Conservation (phyloP, 306 rosid genomes). For the Begonia peltatifolia region DNA sequence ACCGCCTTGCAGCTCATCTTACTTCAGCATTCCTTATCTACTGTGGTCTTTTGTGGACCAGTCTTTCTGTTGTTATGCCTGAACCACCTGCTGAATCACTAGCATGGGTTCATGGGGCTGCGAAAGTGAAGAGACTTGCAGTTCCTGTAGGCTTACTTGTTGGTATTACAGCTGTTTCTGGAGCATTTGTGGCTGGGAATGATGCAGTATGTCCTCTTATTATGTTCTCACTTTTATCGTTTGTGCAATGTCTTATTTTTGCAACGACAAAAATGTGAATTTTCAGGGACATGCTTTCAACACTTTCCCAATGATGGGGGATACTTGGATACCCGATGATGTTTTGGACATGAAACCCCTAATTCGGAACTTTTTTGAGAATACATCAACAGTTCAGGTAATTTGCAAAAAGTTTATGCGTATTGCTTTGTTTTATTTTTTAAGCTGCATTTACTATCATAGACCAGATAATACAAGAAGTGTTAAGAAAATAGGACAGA, state of each 20-base stretch:
- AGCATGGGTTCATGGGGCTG: slow-evolving; percentile 74
- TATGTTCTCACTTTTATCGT: slow-evolving; percentile 7
- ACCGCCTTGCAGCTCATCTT: slow-evolving; percentile 94
- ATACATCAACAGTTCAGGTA: slow-evolving; percentile 70
- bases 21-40: slow-evolving; percentile 90
- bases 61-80: slow-evolving; percentile 80
- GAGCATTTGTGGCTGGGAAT: slow-evolving; percentile 94
- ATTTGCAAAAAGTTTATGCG: background rate
- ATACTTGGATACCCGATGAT: slow-evolving; percentile 64
- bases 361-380: slow-evolving; percentile 85
- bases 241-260: slow-evolving; percentile 3
- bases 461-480: too few relatives aligned
- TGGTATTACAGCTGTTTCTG: slow-evolving; percentile 75
- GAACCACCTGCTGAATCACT: slow-evolving; percentile 81
- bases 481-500: too few relatives aligned
- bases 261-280: slow-evolving; percentile 3
- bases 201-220: slow-evolving; percentile 54
- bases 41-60: slow-evolving; percentile 84
- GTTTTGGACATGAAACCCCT: slow-evolving; percentile 63
- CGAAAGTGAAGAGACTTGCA: slow-evolving; percentile 64
- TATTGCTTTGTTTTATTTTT: too few relatives aligned
- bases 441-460: too few relatives aligned
- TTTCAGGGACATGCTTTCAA: slow-evolving; percentile 73
- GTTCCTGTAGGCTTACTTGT: slow-evolving; percentile 68
- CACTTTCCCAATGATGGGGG: slow-evolving; percentile 89